Evolutionary conservation across 805 yeast genomes (phyloP).

Genomic region (Saccharomycopsis fibuligera): DNA sequence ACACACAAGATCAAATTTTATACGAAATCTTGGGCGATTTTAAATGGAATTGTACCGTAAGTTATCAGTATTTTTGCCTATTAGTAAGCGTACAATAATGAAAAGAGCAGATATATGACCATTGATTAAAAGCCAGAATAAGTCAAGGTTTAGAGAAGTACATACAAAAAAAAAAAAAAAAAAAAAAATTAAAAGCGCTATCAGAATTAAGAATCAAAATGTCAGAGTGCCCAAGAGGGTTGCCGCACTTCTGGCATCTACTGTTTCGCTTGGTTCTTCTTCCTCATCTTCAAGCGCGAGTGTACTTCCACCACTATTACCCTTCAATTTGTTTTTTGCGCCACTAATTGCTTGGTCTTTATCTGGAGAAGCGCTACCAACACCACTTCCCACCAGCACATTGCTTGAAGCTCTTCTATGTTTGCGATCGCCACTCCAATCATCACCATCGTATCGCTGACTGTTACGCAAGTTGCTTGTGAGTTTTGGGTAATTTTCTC

Average conservation of each 20-base stretch:
- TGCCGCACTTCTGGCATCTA: constrained; percentile 81
- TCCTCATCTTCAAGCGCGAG: constrained; percentile 23
- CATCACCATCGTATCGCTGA: constrained; percentile 47
- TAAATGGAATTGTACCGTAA: too few relatives aligned
- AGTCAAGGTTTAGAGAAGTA: too few relatives aligned
- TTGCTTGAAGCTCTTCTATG: constrained; percentile 28
- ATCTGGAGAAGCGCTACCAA: background rate
- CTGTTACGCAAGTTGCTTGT: constrained; percentile 20
- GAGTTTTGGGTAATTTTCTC: constrained; percentile 48
- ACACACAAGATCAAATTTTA: too few relatives aligned
- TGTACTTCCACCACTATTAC: constrained; percentile 11
- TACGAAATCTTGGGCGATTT: too few relatives aligned
- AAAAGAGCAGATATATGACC: too few relatives aligned
- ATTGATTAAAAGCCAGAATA: too few relatives aligned
- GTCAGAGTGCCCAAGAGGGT: constrained; percentile 69
- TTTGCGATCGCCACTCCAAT: constrained; percentile 49
- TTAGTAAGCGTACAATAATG: too few relatives aligned
- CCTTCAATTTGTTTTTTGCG: background rate
- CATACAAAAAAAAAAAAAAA: too few relatives aligned
- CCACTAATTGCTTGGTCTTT: background rate
- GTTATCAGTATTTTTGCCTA: too few relatives aligned
- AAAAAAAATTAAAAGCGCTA: too few relatives aligned
- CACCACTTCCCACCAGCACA: constrained; percentile 2
- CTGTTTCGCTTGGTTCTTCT: constrained; percentile 22
- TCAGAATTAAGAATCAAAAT: too few relatives aligned